Evolutionary conservation across 371 early-diverging fungal species (phyloP).

Genomic region (Batkoa obscura): DNA sequence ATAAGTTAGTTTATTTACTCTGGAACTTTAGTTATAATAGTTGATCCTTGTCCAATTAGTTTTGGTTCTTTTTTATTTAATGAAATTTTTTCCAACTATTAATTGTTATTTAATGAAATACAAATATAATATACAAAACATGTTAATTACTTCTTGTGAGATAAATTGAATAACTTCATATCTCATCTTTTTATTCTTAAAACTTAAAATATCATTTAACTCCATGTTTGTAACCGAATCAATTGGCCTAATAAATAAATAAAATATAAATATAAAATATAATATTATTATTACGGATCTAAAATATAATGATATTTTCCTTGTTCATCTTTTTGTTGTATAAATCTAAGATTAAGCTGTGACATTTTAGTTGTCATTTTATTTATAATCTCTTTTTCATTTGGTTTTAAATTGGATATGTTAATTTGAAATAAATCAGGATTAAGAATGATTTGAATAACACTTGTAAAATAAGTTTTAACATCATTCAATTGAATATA

Average conservation of each 20-base stretch:
- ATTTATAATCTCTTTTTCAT: not conserved
- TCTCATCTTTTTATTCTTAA: too few species aligned
- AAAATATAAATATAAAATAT: slow-evolving; percentile 1
- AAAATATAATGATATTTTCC: slow-evolving; percentile 30
- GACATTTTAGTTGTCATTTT: slow-evolving; percentile 19
- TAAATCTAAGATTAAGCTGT: slow-evolving; percentile 32
- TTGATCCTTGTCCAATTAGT: too few species aligned
- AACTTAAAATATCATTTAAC: too few species aligned
- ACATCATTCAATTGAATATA: slow-evolving; percentile 8
- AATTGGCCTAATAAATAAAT: not conserved
- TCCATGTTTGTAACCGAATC: too few species aligned
- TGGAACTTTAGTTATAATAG: too few species aligned
- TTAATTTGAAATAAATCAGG: not conserved
- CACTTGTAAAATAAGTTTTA: not conserved
- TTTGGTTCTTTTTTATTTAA: too few species aligned
- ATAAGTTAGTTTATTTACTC: too few species aligned
- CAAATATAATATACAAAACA: too few species aligned
- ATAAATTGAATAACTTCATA: too few species aligned
- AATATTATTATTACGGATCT: slow-evolving; percentile 31
- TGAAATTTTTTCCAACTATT: too few species aligned
- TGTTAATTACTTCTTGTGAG: too few species aligned
- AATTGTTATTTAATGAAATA: too few species aligned
- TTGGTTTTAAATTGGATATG: not conserved
- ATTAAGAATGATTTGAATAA: not conserved
- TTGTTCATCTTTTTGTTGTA: not conserved